Evolutionary conservation across 805 yeast species (phyloP), one percentile per base, ranked within the genome.

Genomic region (Kuraishia capsulata): DNA sequence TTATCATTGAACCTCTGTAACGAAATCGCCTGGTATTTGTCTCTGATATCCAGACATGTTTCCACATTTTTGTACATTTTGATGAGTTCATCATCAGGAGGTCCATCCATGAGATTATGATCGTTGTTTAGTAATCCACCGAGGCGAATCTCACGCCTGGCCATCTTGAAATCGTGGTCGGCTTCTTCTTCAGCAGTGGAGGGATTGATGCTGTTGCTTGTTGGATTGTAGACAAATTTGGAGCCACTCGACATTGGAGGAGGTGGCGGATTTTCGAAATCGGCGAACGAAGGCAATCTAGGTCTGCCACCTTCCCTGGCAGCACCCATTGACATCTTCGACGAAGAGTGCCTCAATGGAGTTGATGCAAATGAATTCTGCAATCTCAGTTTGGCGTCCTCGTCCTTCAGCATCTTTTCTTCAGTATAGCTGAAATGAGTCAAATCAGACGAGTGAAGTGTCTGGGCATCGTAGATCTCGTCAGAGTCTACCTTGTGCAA

Each of bases 1-100:
- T 92, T 92, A 49, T 78, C 82, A 28, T 61, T 54, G 33, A 81
- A 82, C 39, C 76, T 65, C 62, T 92, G 99, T 38, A 75, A 47
- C 1, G 97, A 87, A 9, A 74, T 47, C 2, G 59, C 50, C 59
- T 83, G 81, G 56, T 90, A 92, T 52, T 79, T 82, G 47, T 73
- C 78, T 56, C 99, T 78, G 44, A 85, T 53, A 10, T 73, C 76
- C 43, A 90, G 69, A 53, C 96, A 84, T 30, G 62, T 61, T 41
- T 73, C 69, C 26, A 84, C 78, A 41, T 80, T 75, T 20, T 69
- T 56, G 51, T 76, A 83, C 35, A 84, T 63, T 39, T 73, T 78
- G 39, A 81, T 62, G 45, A 84, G 61, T 46, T 84, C 94, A 4
- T 72, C 73, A 0, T 88, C 76, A 1, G 89, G 85, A 31, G 66